These are phyloP conservation scores for Dioszegia aurantiaca DNA, from an alignment of 768 basidiomycete species.

Conservation along the genomic window DNA sequence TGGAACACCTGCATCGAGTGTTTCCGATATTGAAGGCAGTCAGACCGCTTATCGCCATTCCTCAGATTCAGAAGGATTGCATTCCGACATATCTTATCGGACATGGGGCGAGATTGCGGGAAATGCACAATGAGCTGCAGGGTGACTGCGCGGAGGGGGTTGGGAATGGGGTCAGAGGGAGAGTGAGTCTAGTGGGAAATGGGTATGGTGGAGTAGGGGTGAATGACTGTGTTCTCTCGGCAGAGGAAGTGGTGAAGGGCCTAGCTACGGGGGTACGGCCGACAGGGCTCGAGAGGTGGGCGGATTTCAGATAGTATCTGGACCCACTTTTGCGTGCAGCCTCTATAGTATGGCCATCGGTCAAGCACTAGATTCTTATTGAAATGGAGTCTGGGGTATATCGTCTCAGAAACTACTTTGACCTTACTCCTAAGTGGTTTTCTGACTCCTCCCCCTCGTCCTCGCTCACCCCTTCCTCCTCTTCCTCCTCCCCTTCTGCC, in stretches of 20 bases:
- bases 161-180: conserved; percentile 52
- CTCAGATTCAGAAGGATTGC: conserved; percentile 60
- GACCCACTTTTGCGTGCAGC: too few species aligned
- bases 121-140: conserved; percentile 54
- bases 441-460: too few species aligned
- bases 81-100: conserved; percentile 77
- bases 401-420: too few species aligned
- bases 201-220: conserved; percentile 83
- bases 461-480: too few species aligned
- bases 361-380: not conserved
- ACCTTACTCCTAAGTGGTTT: too few species aligned
- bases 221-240: conserved; percentile 77
- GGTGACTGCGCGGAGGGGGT: conserved; percentile 52
- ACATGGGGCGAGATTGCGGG: conserved; percentile 67
- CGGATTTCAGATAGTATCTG: not conserved
- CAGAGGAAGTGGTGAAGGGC: conserved; percentile 56
- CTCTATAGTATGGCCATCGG: not conserved
- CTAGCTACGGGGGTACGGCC: conserved; percentile 19
- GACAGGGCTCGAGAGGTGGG: conserved; percentile 47
- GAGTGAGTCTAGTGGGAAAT: conserved; percentile 71
- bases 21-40: conserved; percentile 38
- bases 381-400: too few species aligned
- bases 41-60: conserved; percentile 31
- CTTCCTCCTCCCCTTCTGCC: too few species aligned
- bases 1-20: conserved; percentile 34